phyloP scores from a whole-genome alignment of 2,329 filamentous ascomycete genomes.

The Pseudonectria foliicola region DNA sequence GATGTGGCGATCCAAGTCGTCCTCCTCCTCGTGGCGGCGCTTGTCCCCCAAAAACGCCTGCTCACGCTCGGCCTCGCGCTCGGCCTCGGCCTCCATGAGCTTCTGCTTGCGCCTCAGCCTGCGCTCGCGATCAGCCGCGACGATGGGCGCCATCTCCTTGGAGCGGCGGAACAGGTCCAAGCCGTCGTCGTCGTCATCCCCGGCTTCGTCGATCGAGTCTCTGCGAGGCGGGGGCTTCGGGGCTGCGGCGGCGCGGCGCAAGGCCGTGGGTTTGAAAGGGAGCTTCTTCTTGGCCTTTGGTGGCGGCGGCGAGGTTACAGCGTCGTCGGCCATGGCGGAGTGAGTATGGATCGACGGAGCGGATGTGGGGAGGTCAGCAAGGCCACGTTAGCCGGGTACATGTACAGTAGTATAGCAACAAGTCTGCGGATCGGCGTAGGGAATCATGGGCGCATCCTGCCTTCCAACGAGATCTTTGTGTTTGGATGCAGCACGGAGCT shows the following conservation, averaged over 20 bases:
- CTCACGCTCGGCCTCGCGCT: slow-evolving; percentile 8
- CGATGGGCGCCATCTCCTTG: slow-evolving; percentile 40
- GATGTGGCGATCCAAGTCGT: too few relatives aligned
- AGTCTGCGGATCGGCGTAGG: background rate
- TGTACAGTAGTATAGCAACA: too few relatives aligned
- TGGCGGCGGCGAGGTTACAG: slow-evolving; percentile 14
- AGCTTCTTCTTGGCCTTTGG: slow-evolving; percentile 31
- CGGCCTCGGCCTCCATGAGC: slow-evolving; percentile 14
- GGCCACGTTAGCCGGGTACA: too few relatives aligned
- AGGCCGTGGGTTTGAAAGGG: slow-evolving; percentile 43
- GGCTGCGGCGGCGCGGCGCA: slow-evolving; percentile 26
- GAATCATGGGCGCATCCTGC: background rate
- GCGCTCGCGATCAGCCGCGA: slow-evolving; percentile 34
- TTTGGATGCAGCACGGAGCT: too few relatives aligned
- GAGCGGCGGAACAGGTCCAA: slow-evolving; percentile 45
- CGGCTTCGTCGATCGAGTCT: slow-evolving; percentile 6
- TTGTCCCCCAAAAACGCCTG: slow-evolving; percentile 13
- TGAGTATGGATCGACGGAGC: slow-evolving; percentile 5
- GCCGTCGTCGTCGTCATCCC: slow-evolving; percentile 24
- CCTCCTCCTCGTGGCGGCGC: slow-evolving; percentile 12
- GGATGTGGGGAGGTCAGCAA: background rate
- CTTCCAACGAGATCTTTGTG: too few relatives aligned
- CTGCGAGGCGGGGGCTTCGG: slow-evolving; percentile 16
- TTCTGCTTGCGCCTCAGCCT: slow-evolving; percentile 20
- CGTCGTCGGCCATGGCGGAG: slow-evolving; percentile 25